Base-by-base conservation (phyloP, 441 rosid genomes). In the Omphalea diandra region DNA sequence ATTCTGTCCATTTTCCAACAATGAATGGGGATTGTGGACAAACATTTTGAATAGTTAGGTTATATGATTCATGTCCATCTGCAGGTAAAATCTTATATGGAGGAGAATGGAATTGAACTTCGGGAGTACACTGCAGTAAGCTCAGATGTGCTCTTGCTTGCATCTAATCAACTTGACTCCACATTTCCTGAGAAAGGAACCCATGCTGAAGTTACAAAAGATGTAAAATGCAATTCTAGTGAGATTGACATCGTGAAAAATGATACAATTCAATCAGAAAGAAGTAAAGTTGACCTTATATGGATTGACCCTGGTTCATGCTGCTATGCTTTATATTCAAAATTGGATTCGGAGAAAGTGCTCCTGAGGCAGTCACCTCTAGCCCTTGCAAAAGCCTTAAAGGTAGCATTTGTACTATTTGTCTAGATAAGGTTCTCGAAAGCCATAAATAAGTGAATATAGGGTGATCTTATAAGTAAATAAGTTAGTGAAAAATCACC, bases 331-430 rank as follows among this genome's bases (percentile, higher is more conserved):
- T 81, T 95, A 77, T 91, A 84, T 81, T 83, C 97, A n/a, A 87
- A 91, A 74, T 71, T 95, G 75, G 82, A 90, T 73, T 69, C 85
- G n/a, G 84, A 85, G 66, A 88, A 80, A 85, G 88, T 95, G 74
- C 82, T 87, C 40, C 62, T 84, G 76, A 90, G 81, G 79, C 93
- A 87, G 49, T 95, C 99, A 22, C 97, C 98, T n/a, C 43, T 91
- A 73, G 90, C 99, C 56, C 94, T 95, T 63, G 75, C 97, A 41
- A 95, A 95, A 87, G 97, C 99, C 72, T 62, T 95, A 38, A 95
- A 95, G 97, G 99, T 95, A 79, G 22, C 67, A 3, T 24, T 40
- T 52, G 60, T 70, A 55, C 33, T 63, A 71, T 63, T 15, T 53
- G 46, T 52, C 20, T 26, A 14, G 27, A 46, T 35, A 29, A 43